Conservation (phyloP, 139 green algal species). For the Edaphochlamys debaryana region DNA sequence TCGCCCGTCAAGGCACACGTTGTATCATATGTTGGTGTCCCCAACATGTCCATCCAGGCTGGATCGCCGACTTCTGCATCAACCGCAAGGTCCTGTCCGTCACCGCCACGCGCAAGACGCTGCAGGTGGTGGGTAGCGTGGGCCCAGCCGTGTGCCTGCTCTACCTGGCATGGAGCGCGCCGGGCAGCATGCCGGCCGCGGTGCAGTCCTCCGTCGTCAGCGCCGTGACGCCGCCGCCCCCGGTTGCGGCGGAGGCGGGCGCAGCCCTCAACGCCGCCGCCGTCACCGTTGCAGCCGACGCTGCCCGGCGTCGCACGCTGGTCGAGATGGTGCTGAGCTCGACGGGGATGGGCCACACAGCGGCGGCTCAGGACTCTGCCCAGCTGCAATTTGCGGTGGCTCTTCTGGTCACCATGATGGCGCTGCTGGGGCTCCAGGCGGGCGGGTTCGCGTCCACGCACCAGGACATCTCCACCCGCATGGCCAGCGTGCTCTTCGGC, state of each 20-base stretch:
- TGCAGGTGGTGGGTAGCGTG: slow-evolving; percentile 66
- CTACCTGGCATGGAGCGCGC: slow-evolving; percentile 53
- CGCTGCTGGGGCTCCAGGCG: slow-evolving; percentile 63
- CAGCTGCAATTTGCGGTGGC: slow-evolving; percentile 56
- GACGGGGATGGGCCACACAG: too few species aligned
- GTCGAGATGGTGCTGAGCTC: background rate
- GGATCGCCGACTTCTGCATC: slow-evolving; percentile 72
- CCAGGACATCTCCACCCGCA: slow-evolving; percentile 78
- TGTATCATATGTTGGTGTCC: too few species aligned
- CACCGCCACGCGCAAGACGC: slow-evolving; percentile 75
- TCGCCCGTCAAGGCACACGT: too few species aligned
- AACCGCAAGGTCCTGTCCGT: slow-evolving; percentile 72
- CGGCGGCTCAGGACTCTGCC: too few species aligned
- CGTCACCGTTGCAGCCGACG: background rate
- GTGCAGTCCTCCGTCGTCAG: background rate
- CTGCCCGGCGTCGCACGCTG: too few species aligned
- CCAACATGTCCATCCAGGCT: too few species aligned
- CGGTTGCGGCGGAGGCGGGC: background rate
- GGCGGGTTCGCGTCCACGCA: slow-evolving; percentile 85
- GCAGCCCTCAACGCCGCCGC: background rate
- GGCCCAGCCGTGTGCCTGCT: slow-evolving; percentile 75
- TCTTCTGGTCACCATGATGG: slow-evolving; percentile 62
- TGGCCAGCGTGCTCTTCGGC: slow-evolving; percentile 81
- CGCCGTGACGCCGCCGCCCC: too few species aligned
- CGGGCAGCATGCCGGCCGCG: background rate